Evolutionary conservation across 2,329 filamentous ascomycete genomes (phyloP).

Genomic region (Akanthomyces uredinophilus): DNA sequence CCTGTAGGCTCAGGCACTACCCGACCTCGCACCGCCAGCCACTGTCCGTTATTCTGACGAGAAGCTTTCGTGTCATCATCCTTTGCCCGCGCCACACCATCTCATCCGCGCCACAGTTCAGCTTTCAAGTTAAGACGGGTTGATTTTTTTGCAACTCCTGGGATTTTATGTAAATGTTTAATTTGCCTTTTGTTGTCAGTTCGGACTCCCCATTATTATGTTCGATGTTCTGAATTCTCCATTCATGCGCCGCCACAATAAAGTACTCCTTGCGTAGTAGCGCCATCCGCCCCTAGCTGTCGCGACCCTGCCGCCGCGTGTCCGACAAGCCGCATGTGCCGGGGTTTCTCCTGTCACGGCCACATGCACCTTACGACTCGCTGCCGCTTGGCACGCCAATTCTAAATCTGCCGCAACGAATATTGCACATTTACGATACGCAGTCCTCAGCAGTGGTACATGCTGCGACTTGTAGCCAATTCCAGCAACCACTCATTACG

Average conservation of each 20-base stretch:
- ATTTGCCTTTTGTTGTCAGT: background rate
- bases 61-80: constrained; percentile 1
- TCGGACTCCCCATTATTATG: too few relatives aligned
- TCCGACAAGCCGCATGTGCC: constrained; percentile 10
- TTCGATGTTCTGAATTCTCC: too few relatives aligned
- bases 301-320: constrained; percentile 10
- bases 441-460: background rate
- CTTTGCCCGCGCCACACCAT: background rate
- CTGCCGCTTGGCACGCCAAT: background rate
- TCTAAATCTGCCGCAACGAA: background rate
- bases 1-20: background rate
- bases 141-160: background rate
- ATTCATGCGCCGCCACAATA: background rate
- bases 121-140: background rate
- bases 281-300: background rate
- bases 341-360: constrained; percentile 16
- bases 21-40: background rate
- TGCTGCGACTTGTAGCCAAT: background rate
- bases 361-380: constrained; percentile 11
- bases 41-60: background rate
- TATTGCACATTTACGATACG: background rate
- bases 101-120: background rate
- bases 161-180: background rate
- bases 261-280: background rate
- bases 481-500: background rate